Evolutionary conservation across 1,139 yeast genomes (phyloP).

Genomic region (Pichia inconspicua): DNA sequence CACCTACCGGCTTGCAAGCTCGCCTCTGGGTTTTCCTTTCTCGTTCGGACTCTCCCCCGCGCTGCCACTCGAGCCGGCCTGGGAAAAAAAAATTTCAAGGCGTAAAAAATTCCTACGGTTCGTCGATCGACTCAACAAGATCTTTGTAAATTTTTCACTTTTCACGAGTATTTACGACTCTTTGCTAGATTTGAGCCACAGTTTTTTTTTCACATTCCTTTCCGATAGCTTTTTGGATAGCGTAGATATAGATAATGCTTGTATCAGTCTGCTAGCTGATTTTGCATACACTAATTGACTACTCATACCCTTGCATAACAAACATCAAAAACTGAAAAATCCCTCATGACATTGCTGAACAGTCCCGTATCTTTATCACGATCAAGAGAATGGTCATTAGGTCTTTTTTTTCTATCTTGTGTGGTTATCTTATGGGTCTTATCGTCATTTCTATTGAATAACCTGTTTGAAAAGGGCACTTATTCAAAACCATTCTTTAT

Average conservation of each 20-base stretch:
- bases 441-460: slow-evolving; percentile 73
- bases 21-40: no score
- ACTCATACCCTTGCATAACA: no score
- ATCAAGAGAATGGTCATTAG: slow-evolving; percentile 58
- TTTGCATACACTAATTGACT: no score
- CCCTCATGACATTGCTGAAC: background rate
- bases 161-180: no score
- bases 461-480: slow-evolving; percentile 55
- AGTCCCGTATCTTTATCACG: slow-evolving; percentile 2
- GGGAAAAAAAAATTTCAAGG: background rate
- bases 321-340: no score
- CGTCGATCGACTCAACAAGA: no score
- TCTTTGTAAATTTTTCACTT: no score
- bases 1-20: background rate
- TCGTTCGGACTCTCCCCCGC: background rate
- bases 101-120: no score
- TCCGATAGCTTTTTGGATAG: background rate
- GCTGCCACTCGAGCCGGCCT: background rate
- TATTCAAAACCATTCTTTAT: slow-evolving; percentile 91
- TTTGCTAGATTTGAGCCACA: background rate
- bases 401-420: slow-evolving; percentile 59
- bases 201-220: background rate
- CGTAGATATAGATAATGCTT: no score
- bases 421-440: slow-evolving; percentile 86
- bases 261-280: no score